phyloP scores from a whole-genome alignment of 306 rosid species.

The Quercus alba region DNA sequence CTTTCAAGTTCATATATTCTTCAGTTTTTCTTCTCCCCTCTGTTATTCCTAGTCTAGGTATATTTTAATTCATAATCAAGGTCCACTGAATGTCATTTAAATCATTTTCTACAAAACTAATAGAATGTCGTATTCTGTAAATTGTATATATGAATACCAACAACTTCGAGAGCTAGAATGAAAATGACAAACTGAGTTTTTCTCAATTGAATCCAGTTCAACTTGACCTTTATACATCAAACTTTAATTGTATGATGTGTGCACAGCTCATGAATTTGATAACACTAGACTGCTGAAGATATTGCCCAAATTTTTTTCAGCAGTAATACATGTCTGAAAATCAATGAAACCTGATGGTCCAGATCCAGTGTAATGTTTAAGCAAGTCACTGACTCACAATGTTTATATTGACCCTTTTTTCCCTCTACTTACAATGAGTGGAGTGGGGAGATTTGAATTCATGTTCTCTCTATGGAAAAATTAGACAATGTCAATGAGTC shows the following conservation, averaged over 20 bases:
- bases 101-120: constrained; percentile 20
- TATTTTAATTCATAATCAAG: constrained; percentile 22
- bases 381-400: no score
- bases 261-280: not conserved
- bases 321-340: no score
- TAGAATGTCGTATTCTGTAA: constrained; percentile 23
- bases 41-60: constrained; percentile 34
- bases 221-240: no score
- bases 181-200: not conserved
- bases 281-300: not conserved
- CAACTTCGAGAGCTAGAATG: constrained; percentile 7
- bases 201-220: not conserved
- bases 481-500: no score
- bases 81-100: constrained; percentile 19
- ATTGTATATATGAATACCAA: constrained; percentile 29
- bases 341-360: no score
- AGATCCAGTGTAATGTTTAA: no score
- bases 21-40: constrained; percentile 11
- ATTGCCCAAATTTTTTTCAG: not conserved
- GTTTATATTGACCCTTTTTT: no score
- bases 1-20: not conserved
- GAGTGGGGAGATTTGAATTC: no score
- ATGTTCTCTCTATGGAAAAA: no score
- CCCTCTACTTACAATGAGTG: no score
- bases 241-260: not conserved